A percentile compares a stretch with the other conserved stretches of the same genome.
Evolutionary conservation across 78 protist species (phyloP).

Genomic region (Dictyostelium intermedium): DNA sequence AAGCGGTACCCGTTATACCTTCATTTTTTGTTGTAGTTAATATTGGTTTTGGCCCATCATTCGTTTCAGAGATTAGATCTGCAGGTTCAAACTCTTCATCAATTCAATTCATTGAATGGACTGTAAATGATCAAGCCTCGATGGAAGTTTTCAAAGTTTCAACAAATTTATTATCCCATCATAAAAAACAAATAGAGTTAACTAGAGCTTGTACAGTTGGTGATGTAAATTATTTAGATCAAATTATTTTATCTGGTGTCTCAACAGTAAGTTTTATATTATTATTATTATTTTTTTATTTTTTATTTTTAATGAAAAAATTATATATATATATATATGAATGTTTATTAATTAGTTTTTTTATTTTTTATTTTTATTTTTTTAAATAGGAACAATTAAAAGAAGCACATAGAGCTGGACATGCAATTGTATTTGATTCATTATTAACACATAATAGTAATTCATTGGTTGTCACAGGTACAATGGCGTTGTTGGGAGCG

Average conservation of each 20-base stretch:
- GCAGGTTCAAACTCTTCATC: background rate
- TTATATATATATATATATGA: background rate
- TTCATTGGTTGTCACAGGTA: conserved; percentile 56
- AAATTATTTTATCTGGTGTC: conserved; percentile 56
- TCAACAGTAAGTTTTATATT: conserved; percentile 35
- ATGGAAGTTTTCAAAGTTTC: conserved; percentile 1
- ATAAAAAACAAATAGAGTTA: conserved; percentile 56
- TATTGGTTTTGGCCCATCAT: conserved; percentile 22
- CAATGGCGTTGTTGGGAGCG: conserved; percentile 75
- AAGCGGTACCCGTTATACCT: conserved; percentile 12
- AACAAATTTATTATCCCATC: conserved; percentile 1
- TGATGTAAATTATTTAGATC: conserved; percentile 58
- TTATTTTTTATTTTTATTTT: background rate
- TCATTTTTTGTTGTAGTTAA: conserved; percentile 47
- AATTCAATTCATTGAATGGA: conserved; percentile 65
- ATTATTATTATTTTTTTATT: background rate
- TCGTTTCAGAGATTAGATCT: background rate
- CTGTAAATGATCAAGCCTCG: background rate
- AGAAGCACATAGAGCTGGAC: conserved; percentile 82
- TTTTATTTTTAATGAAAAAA: background rate
- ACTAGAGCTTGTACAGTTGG: conserved; percentile 23
- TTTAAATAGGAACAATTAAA: conserved; percentile 46
- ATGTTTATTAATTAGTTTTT: background rate
- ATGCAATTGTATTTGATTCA: conserved; percentile 82
- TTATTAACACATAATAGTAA: conserved; percentile 77